Base-by-base conservation (phyloP, 2,329 filamentous ascomycete species). In the Penicillium sp. region DNA sequence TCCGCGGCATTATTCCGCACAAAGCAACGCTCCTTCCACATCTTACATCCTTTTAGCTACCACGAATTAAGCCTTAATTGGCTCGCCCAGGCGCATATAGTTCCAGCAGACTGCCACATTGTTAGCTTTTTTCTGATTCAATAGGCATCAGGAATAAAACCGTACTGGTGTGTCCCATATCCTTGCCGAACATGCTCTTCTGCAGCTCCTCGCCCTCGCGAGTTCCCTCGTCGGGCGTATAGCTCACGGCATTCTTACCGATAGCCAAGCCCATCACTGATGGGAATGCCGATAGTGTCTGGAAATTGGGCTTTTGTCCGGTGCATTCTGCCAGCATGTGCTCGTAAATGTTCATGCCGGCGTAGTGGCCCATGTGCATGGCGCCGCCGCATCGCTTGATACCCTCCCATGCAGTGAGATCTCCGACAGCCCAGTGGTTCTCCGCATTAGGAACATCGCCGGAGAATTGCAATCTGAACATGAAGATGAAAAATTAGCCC, bases 371-470 rank as follows among this genome's bases (percentile, higher is more conserved):
- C 78, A 87, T 86, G 66, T 89, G 83, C 82, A 92, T 90, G 32
- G 90, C 90, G 14, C 80, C 83, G 22, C 90, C 89, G 64, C 87
- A 90, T 43, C 90, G 86, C 77, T 91, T 92, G 75, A 93, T 91
- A 42, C 89, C 89, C 0, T 86, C 83, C 89, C 90, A 92, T 45
- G 78, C 76, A 31, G 82, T 83, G 14, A 89, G 76, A 67, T 93
- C 90, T 14, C 90, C 90, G 22, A 84, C 79, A 11, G 86, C 88
- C 64, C 87, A 89, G 70, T 92, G 89, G 27, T 74, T 72, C 0
- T 77, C 74, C 11, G 82, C 72, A 59, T 90, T 87, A 4, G 85
- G 79, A 0, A 83, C 76, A 0, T 74, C 74, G 1, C 74, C 63
- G 1, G 79, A 71, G 69, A 89, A 86, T 61, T 79, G 76, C 6